These are phyloP conservation scores for Fusarium sp. DNA, from an alignment of 2,329 filamentous ascomycete species.

Conservation along the genomic window DNA sequence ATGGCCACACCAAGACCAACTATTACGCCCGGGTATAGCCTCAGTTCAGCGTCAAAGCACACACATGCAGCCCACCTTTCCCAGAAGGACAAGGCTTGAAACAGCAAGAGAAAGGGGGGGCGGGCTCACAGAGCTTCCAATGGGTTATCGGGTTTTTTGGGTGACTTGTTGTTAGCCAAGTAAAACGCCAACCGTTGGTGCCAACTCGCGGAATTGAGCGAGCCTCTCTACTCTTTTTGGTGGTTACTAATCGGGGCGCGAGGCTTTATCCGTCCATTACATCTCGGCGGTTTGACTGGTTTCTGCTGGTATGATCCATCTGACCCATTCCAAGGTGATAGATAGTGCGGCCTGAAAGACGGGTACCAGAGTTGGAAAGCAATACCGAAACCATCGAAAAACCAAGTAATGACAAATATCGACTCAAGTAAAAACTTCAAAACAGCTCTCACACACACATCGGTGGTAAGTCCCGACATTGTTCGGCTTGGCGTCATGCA, in stretches of 20 bases:
- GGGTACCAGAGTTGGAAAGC: background rate
- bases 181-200: background rate
- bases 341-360: background rate
- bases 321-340: background rate
- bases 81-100: slow-evolving; percentile 15
- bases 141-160: background rate
- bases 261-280: background rate
- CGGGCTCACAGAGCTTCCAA: background rate
- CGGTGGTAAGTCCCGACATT: background rate
- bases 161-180: background rate
- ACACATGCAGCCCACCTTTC: background rate
- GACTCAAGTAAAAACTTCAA: background rate
- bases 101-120: background rate
- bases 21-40: background rate
- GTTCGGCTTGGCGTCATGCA: slow-evolving; percentile 1
- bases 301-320: background rate
- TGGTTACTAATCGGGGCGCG: background rate
- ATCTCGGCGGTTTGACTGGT: background rate
- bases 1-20: background rate
- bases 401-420: background rate
- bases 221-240: background rate
- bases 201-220: background rate
- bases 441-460: background rate
- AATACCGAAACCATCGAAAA: background rate
- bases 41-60: background rate